Conservation (phyloP, 2,329 filamentous ascomycete genomes). For the Sordariomycetes sp. region DNA sequence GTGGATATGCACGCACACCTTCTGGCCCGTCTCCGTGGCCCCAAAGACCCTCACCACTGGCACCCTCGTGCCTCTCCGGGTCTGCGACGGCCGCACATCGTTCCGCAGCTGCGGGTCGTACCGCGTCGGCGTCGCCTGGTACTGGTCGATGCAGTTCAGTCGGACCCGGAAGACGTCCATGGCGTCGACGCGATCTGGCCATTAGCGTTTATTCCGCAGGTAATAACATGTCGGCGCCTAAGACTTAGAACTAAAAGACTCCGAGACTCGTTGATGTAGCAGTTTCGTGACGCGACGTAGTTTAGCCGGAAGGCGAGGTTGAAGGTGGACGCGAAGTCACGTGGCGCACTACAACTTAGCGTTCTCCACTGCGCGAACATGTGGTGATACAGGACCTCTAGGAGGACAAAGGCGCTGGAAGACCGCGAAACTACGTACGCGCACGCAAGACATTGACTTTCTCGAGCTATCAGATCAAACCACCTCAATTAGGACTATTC, state of each 20-base stretch:
- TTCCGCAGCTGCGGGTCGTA: slow-evolving; percentile 73
- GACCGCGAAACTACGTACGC: not conserved
- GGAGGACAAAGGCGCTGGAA: too few species aligned
- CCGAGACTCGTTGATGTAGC: not conserved
- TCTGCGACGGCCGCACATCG: slow-evolving; percentile 46
- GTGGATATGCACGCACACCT: slow-evolving; percentile 91
- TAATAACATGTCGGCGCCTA: not conserved
- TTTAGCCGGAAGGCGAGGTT: not conserved
- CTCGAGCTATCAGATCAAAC: not conserved
- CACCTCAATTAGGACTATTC: not conserved
- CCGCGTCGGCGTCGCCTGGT: slow-evolving; percentile 67
- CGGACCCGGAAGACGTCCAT: slow-evolving; percentile 72
- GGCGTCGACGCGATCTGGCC: not conserved
- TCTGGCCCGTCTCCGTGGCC: slow-evolving; percentile 87
- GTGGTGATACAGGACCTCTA: not conserved
- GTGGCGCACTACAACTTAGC: not conserved
- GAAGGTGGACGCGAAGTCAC: not conserved
- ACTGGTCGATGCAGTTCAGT: slow-evolving; percentile 92
- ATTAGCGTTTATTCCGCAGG: not conserved
- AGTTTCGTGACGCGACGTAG: not conserved
- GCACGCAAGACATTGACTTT: too few species aligned
- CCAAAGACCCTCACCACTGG: slow-evolving; percentile 88
- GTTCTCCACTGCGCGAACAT: not conserved
- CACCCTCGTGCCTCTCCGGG: slow-evolving; percentile 58
- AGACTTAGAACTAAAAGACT: not conserved